Percentiles rank a stretch among this genome's conserved stretches.
These are phyloP conservation scores for Pholiota molesta DNA, from an alignment of 768 basidiomycete species.

Conservation along the genomic window DNA sequence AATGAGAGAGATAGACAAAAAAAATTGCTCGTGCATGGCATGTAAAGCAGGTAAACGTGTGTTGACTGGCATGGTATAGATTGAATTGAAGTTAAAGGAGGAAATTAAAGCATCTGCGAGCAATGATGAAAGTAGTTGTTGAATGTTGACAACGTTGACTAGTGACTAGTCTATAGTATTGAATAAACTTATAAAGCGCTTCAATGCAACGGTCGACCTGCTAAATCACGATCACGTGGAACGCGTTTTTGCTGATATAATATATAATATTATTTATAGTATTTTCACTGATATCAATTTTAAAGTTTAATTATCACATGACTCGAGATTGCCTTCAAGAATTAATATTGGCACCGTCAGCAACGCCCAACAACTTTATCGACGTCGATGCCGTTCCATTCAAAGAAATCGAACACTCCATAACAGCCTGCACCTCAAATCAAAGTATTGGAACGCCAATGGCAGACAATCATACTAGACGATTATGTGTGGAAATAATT, in stretches of 20 bases:
- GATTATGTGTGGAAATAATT: slow-evolving; percentile 65
- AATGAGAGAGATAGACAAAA: slow-evolving; percentile 46
- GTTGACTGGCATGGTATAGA: background rate
- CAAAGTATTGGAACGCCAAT: slow-evolving; percentile 33
- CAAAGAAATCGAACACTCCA: slow-evolving; percentile 1
- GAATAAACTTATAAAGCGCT: no score
- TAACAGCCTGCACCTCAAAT: background rate
- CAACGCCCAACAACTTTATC: background rate
- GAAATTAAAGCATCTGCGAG: background rate
- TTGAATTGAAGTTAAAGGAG: background rate
- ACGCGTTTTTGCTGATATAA: slow-evolving; percentile 11
- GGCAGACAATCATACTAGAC: slow-evolving; percentile 66
- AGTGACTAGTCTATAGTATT: no score
- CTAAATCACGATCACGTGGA: slow-evolving; percentile 25
- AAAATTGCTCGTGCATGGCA: background rate
- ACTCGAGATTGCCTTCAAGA: no score
- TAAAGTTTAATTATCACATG: no score
- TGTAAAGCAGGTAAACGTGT: background rate
- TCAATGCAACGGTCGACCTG: no score
- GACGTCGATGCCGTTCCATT: background rate
- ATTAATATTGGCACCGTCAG: no score
- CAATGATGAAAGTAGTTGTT: background rate
- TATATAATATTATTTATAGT: no score
- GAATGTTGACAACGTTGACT: no score
- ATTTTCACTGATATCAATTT: no score